Conservation (phyloP, 2,329 filamentous ascomycete species). For the Alternaria atra region DNA sequence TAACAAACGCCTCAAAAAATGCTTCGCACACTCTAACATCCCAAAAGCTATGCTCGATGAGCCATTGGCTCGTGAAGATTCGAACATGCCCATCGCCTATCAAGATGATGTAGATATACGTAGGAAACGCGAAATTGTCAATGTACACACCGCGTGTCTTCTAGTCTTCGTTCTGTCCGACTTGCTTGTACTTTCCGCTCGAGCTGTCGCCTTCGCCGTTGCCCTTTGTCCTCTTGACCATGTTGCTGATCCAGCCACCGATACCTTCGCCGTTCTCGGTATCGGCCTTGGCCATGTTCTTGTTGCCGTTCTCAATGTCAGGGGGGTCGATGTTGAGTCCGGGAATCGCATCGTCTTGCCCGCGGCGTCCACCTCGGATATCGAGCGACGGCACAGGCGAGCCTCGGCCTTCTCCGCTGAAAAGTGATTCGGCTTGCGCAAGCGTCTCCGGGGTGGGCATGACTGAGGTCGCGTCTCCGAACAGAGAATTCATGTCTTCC, state of each 20-base stretch:
- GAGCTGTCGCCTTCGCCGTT: slow-evolving; percentile 54
- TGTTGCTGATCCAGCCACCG: slow-evolving; percentile 74
- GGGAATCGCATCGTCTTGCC: slow-evolving; percentile 72
- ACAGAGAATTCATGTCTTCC: slow-evolving; percentile 95
- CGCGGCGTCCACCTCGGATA: slow-evolving; percentile 62
- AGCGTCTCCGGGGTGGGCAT: slow-evolving; percentile 80
- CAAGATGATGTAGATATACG: slow-evolving; percentile 30
- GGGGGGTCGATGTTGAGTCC: slow-evolving; percentile 84
- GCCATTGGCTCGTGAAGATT: slow-evolving; percentile 34
- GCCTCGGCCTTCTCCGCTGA: slow-evolving; percentile 67
- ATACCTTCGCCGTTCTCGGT: slow-evolving; percentile 62
- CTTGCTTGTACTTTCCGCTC: slow-evolving; percentile 57
- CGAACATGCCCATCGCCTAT: slow-evolving; percentile 29
- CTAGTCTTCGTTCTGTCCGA: slow-evolving; percentile 54
- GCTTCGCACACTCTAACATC: slow-evolving; percentile 41
- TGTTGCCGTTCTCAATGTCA: slow-evolving; percentile 65
- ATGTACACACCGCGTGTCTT: slow-evolving; percentile 12
- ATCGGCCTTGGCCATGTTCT: slow-evolving; percentile 45
- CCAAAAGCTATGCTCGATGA: slow-evolving; percentile 29
- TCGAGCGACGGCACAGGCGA: slow-evolving; percentile 85
- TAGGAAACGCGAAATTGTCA: slow-evolving; percentile 28
- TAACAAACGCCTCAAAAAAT: slow-evolving; percentile 25
- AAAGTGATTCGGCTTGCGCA: slow-evolving; percentile 82
- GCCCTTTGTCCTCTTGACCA: slow-evolving; percentile 65
- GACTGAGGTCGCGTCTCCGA: slow-evolving; percentile 89